phyloP scores from a whole-genome alignment of 495 filamentous ascomycete genomes.

The Xylaria castorea region DNA sequence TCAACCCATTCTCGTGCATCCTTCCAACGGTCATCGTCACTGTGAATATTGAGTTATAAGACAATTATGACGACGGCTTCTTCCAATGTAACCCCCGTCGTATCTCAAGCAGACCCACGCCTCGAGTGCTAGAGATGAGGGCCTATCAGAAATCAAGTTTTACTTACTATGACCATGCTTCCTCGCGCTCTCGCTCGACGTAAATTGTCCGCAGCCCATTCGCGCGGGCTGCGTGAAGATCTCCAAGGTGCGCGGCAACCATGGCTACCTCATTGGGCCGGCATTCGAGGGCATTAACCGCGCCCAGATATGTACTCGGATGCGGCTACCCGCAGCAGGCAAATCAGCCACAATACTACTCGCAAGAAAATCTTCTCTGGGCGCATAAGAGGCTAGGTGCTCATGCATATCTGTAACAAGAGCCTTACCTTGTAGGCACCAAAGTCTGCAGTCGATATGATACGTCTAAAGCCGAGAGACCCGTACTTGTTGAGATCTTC shows the following conservation, averaged over 20 bases:
- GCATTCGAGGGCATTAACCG: conserved; percentile 63
- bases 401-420: conserved; percentile 4
- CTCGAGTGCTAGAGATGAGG: neutral
- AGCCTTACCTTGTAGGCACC: conserved; percentile 67
- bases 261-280: conserved; percentile 69
- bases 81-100: neutral
- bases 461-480: conserved; percentile 63
- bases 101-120: neutral
- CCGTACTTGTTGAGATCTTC: conserved; percentile 66
- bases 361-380: neutral
- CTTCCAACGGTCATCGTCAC: conserved; percentile 58
- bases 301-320: conserved; percentile 70
- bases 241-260: conserved; percentile 78
- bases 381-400: neutral
- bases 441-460: conserved; percentile 73
- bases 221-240: conserved; percentile 69
- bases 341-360: conserved; percentile 19
- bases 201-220: conserved; percentile 74
- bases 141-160: neutral
- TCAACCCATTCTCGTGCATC: conserved; percentile 68
- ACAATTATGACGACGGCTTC: neutral
- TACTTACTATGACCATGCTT: conserved; percentile 54
- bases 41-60: conserved; percentile 8
- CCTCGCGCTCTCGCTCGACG: conserved; percentile 72
- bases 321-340: conserved; percentile 52